Base-by-base conservation (phyloP, 2,329 filamentous ascomycete species). In the Alternaria sp. region DNA sequence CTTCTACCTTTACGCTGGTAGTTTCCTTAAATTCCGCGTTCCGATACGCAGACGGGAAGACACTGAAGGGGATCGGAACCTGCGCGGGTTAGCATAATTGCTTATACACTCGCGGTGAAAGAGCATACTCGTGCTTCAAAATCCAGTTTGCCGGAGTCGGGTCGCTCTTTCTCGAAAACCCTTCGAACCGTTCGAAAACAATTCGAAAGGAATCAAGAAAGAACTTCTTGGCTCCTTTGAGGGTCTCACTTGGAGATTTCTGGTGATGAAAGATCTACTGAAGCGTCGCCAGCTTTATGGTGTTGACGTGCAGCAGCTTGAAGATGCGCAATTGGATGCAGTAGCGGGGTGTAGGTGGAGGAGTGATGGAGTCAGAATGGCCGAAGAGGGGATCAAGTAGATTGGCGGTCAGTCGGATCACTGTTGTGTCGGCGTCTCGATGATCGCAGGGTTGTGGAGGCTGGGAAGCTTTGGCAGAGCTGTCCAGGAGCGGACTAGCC, bases 41-140 rank as follows among this genome's bases (percentile, higher is more conserved):
- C 84, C 91, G 89, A 89, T 97, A 98, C 85, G 93, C 92, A 84
- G 93, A 97, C 87, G 94, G 94, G 90, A 98, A 97, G 91, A 97
- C 92, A 92, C 93, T 97, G 90, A 97, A 97, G 86, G 94, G 94
- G 85, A 98, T 95, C 74, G 87, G 94, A 71, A 74, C 73, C 70
- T 75, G 67, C 18, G 30, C 44, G 38, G 50, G 66, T 72, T 54
- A 72, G 68, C 58, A 56, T 30, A 52, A 58, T 40, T 52, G n/a
- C 34, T 49, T 32, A 44, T 55, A 18, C 18, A 43, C 48, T 40
- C 18, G 45, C 30, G 20, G 34, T 18, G 49, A 40, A 22, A 38
- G 34, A 51, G 49, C 69, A 93, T 85, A 97, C 92, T 85, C 93
- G 92, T 85, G 94, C 93, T 92, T 97, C 94, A 95, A 97, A 97